Evolutionary conservation across 331 rosid species (phyloP).

Genomic region (Spiraea crenata): DNA sequence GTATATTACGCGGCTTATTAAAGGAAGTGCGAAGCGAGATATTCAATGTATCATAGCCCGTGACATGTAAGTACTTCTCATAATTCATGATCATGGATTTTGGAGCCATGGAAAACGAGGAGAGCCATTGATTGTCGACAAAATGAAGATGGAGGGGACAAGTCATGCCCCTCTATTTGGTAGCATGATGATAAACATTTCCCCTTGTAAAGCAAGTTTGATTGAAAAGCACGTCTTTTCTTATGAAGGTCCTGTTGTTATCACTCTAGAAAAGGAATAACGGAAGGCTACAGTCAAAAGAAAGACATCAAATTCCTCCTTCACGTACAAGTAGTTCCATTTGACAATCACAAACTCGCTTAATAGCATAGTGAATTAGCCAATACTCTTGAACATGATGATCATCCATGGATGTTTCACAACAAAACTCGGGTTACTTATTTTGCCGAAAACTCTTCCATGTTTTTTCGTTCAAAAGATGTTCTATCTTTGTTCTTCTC

Average conservation of each 20-base stretch:
- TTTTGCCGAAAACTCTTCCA: conserved; percentile 17
- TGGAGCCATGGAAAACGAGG: no score
- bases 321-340: conserved; percentile 9
- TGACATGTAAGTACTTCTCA: no score
- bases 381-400: conserved; percentile 1
- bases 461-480: conserved; percentile 32
- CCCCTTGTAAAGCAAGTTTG: background rate
- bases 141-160: no score
- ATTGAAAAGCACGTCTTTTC: conserved; percentile 7
- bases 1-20: no score
- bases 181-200: no score
- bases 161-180: no score
- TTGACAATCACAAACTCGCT: background rate
- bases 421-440: background rate
- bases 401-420: conserved; percentile 32
- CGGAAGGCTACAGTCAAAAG: conserved; percentile 38
- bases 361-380: conserved; percentile 1
- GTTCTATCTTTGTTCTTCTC: conserved; percentile 26
- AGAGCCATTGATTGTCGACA: no score
- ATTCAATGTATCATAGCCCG: no score
- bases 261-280: conserved; percentile 33
- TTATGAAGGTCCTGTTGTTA: conserved; percentile 34
- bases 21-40: no score
- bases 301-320: conserved; percentile 53
- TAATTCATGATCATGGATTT: no score